Evolutionary conservation across 257 asterid species (phyloP).

Genomic region (Solanum dulcamara): DNA sequence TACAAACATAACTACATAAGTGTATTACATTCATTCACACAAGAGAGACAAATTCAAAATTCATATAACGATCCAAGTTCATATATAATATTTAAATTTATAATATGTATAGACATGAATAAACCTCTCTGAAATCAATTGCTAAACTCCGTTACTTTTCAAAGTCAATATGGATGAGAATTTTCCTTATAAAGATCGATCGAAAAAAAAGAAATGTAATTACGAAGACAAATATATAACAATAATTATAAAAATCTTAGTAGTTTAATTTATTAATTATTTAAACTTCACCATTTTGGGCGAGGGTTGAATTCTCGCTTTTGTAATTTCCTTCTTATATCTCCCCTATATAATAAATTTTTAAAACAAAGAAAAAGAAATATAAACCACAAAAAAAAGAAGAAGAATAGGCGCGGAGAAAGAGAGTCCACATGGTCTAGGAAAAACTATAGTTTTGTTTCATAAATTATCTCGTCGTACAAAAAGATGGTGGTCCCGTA

Average conservation of each 20-base stretch:
- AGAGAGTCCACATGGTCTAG: background rate
- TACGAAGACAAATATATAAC: background rate
- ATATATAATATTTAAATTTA: too few species aligned
- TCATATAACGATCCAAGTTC: too few species aligned
- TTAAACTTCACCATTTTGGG: background rate
- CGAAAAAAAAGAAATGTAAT: background rate
- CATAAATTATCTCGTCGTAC: fast-evolving
- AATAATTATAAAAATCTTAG: background rate
- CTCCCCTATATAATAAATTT: background rate
- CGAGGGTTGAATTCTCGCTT: background rate
- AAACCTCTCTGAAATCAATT: background rate
- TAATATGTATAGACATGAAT: too few species aligned
- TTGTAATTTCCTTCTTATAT: background rate
- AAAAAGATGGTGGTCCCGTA: constrained; percentile 50
- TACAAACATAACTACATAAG: background rate
- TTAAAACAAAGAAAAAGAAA: background rate
- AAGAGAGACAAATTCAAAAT: too few species aligned
- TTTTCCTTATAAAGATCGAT: background rate
- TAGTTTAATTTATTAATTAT: background rate
- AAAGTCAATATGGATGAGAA: background rate
- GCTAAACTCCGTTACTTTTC: background rate
- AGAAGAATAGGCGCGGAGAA: background rate
- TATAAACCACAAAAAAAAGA: background rate
- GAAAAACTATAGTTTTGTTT: background rate
- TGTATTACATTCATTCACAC: too few species aligned